A percentile compares a stretch with the other conserved stretches of the same genome.
Evolutionary conservation across 441 rosid species (phyloP).

Genomic region (Erysimum pusillum): DNA sequence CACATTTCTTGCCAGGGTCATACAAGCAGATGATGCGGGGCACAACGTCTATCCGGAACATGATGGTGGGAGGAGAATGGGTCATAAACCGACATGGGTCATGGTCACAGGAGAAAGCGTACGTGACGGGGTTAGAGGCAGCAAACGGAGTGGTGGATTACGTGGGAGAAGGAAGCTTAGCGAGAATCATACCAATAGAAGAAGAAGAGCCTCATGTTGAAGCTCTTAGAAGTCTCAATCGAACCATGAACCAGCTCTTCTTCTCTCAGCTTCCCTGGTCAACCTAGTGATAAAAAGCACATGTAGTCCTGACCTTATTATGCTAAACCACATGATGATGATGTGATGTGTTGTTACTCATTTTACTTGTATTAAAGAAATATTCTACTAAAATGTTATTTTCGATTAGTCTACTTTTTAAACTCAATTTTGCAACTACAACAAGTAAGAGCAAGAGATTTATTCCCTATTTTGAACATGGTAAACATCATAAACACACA

Average conservation of each 20-base stretch:
- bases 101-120: slow-evolving; percentile 73
- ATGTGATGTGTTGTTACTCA: too few species aligned
- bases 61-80: not conserved
- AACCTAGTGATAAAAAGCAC: not conserved
- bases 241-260: slow-evolving; percentile 55
- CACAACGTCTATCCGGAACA: not conserved
- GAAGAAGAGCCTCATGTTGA: slow-evolving; percentile 64
- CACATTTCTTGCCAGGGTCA: slow-evolving; percentile 77
- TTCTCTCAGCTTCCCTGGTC: slow-evolving; percentile 47
- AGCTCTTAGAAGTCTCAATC: slow-evolving; percentile 25
- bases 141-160: slow-evolving; percentile 59
- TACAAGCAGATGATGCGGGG: slow-evolving; percentile 66
- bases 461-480: too few species aligned
- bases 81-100: slow-evolving; percentile 69
- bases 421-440: too few species aligned
- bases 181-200: slow-evolving; percentile 57
- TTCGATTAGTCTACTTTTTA: too few species aligned
- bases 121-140: slow-evolving; percentile 65
- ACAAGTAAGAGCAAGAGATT: too few species aligned
- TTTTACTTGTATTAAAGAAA: too few species aligned
- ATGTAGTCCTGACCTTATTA: not conserved
- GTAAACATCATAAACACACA: too few species aligned
- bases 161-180: slow-evolving; percentile 63
- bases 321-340: not conserved
- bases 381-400: too few species aligned